phyloP scores from a whole-genome alignment of 1,284 basidiomycete species.

The Cryptococcus hybrid region DNA sequence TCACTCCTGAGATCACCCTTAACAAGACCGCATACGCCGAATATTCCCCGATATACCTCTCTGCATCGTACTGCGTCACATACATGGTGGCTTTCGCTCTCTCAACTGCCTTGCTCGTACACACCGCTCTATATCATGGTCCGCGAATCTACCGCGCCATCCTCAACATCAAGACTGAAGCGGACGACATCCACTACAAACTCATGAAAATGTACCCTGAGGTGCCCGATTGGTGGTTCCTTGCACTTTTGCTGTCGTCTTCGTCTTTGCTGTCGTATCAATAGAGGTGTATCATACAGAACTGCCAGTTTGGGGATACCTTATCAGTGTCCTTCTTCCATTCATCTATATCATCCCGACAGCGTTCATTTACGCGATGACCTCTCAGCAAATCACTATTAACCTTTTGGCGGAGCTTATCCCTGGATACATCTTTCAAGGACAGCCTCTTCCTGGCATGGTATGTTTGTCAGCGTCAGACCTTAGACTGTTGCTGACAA shows the following conservation, averaged over 20 bases:
- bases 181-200: slow-evolving; percentile 94
- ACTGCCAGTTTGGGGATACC: slow-evolving; percentile 80
- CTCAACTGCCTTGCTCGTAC: slow-evolving; percentile 79
- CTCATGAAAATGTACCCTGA: slow-evolving; percentile 92
- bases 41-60: slow-evolving; percentile 90
- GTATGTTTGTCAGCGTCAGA: slow-evolving; percentile 44
- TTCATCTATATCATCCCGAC: slow-evolving; percentile 82
- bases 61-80: slow-evolving; percentile 81
- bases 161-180: slow-evolving; percentile 70
- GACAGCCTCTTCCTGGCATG: slow-evolving; percentile 90
- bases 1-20: slow-evolving; percentile 63
- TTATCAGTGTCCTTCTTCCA: slow-evolving; percentile 70
- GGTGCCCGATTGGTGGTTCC: slow-evolving; percentile 96
- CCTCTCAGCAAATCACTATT: slow-evolving; percentile 70
- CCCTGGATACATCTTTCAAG: slow-evolving; percentile 81
- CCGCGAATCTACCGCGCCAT: slow-evolving; percentile 70
- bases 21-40: slow-evolving; percentile 71
- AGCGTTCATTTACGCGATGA: slow-evolving; percentile 92
- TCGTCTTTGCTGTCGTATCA: slow-evolving; percentile 69
- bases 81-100: slow-evolving; percentile 87
- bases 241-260: slow-evolving; percentile 63
- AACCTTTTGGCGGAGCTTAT: slow-evolving; percentile 87
- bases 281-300: slow-evolving; percentile 81
- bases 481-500: slow-evolving; percentile 26
- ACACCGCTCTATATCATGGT: slow-evolving; percentile 86